These are phyloP conservation scores for Apodospora peruviana DNA, from an alignment of 495 filamentous ascomycete species.

Conservation along the genomic window DNA sequence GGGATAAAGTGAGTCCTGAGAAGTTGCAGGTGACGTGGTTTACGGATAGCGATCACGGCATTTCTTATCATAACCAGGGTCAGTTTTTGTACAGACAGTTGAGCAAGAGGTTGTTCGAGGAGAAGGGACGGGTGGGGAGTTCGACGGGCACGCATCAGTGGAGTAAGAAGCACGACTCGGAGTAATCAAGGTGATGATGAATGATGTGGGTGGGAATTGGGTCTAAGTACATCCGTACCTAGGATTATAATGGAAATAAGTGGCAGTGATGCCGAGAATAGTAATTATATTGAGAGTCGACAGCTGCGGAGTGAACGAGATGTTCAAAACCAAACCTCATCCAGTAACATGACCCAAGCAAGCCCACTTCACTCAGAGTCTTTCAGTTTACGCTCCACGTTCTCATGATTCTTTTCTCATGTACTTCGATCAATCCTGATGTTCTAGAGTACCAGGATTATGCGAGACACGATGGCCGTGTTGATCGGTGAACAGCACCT, in stretches of 20 bases:
- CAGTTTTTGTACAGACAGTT: slow-evolving; percentile 48
- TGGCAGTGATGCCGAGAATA: too few relatives aligned
- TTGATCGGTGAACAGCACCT: slow-evolving; percentile 30
- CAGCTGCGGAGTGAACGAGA: too few relatives aligned
- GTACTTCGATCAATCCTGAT: too few relatives aligned
- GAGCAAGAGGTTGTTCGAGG: slow-evolving; percentile 27
- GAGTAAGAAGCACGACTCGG: slow-evolving; percentile 4
- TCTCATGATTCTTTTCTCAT: too few relatives aligned
- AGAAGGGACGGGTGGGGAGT: slow-evolving; percentile 16
- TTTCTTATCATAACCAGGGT: slow-evolving; percentile 39
- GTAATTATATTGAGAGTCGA: too few relatives aligned
- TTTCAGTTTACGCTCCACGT: too few relatives aligned
- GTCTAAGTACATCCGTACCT: too few relatives aligned
- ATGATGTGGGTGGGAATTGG: not conserved
- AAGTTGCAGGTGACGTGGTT: slow-evolving; percentile 49
- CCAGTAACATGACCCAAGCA: too few relatives aligned
- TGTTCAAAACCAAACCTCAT: too few relatives aligned
- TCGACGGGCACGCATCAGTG: slow-evolving; percentile 14
- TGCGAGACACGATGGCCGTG: slow-evolving; percentile 34
- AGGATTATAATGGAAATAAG: too few relatives aligned
- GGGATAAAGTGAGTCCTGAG: slow-evolving; percentile 41
- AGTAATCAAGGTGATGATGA: not conserved
- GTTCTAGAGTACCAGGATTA: slow-evolving; percentile 27
- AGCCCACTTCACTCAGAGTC: too few relatives aligned
- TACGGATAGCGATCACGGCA: slow-evolving; percentile 51